A percentile compares a stretch with the other conserved stretches of the same genome.
Evolutionary conservation across 768 basidiomycete species (phyloP).

Genomic region (Termitomyces sp.): DNA sequence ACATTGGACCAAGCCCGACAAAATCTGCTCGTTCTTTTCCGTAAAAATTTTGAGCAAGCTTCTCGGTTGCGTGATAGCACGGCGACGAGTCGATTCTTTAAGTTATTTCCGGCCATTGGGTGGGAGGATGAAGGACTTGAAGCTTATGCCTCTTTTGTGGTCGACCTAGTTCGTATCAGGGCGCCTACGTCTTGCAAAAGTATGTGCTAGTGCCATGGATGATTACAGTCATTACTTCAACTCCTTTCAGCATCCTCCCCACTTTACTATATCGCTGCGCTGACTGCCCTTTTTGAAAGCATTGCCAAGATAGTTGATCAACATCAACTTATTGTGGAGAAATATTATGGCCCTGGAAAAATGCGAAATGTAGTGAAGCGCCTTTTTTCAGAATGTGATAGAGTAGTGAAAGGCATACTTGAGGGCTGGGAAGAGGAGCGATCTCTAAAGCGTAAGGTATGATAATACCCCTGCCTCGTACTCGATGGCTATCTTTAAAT

Average conservation of each 20-base stretch:
- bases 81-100: constrained; percentile 91
- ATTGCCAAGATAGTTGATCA: constrained; percentile 96
- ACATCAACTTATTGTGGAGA: constrained; percentile 96
- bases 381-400: constrained; percentile 82
- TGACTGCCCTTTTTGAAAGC: constrained; percentile 92
- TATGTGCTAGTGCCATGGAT: constrained; percentile 26
- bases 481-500: neutral
- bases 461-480: constrained; percentile 2
- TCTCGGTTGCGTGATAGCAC: constrained; percentile 78
- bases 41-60: constrained; percentile 75
- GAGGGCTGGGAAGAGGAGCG: constrained; percentile 93
- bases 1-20: constrained; percentile 73
- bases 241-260: constrained; percentile 74
- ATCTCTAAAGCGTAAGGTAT: constrained; percentile 71
- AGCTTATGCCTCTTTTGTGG: constrained; percentile 89
- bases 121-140: constrained; percentile 91
- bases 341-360: constrained; percentile 89
- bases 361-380: constrained; percentile 77
- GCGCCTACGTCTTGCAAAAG: constrained; percentile 80
- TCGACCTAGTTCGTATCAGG: constrained; percentile 79
- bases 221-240: constrained; percentile 3
- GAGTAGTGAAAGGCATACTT: constrained; percentile 68
- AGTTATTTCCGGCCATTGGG: constrained; percentile 92
- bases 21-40: constrained; percentile 71
- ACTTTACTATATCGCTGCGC: constrained; percentile 81